Percentiles rank a stretch among this genome's conserved stretches.
These are phyloP conservation scores for Wickerhamiella spandovensis DNA, from an alignment of 805 yeast species.

Conservation along the genomic window DNA sequence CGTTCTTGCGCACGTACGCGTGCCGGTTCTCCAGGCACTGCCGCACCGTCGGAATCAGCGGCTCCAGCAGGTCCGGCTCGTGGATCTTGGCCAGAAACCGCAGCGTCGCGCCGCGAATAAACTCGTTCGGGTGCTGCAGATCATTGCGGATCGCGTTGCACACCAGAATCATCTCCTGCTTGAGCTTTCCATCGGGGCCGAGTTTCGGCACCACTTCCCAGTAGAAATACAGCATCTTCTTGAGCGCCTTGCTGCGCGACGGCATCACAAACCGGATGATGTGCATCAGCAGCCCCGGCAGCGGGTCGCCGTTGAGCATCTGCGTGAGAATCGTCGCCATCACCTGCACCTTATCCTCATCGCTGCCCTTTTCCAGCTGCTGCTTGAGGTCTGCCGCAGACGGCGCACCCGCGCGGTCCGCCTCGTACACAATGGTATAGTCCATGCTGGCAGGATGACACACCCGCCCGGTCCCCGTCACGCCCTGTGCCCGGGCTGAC, in stretches of 20 bases:
- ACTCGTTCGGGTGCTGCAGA: conserved; percentile 95
- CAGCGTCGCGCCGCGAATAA: conserved; percentile 87
- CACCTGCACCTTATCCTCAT: conserved; percentile 73
- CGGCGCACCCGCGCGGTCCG: conserved; percentile 21
- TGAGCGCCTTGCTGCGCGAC: conserved; percentile 75
- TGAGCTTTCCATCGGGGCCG: conserved; percentile 77
- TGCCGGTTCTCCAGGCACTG: conserved; percentile 90
- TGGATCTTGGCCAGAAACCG: conserved; percentile 80
- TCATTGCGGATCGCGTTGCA: conserved; percentile 97
- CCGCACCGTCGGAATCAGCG: conserved; percentile 85
- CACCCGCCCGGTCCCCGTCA: neutral
- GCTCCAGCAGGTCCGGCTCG: conserved; percentile 90
- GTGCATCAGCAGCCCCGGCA: conserved; percentile 92
- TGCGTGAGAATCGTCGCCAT: conserved; percentile 79
- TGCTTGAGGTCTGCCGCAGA: conserved; percentile 58
- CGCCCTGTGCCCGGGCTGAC: too few relatives aligned
- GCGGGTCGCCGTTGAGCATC: conserved; percentile 83
- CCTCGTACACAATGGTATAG: conserved; percentile 1
- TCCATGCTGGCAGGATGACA: conserved; percentile 4
- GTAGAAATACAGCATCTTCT: conserved; percentile 83
- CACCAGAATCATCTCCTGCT: conserved; percentile 96
- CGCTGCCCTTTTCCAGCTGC: conserved; percentile 76
- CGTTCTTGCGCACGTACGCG: conserved; percentile 95
- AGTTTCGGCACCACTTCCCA: conserved; percentile 97
- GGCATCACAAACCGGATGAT: conserved; percentile 97